Evolutionary conservation across 495 filamentous ascomycete genomes (phyloP), one percentile per base, ranked within the genome.

Genomic region (Schizothecium vesticola): DNA sequence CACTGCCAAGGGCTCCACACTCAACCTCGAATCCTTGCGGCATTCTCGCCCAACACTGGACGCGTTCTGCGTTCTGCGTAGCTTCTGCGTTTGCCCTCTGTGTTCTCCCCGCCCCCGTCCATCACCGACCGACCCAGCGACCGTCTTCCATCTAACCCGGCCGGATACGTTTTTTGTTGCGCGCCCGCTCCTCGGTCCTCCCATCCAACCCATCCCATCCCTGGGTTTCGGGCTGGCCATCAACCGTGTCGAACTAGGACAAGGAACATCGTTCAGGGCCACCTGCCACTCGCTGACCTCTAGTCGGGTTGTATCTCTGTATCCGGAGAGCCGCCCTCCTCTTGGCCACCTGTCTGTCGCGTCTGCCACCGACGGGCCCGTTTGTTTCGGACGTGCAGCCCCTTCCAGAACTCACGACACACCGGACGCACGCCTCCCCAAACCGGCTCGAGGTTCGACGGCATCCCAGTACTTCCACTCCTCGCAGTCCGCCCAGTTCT

Each of bases 1-100:
- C n/a, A n/a, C n/a, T n/a, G 74, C 74, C 70, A 76, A 74, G 72
- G 65, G 65, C 74, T 67, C 72, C 74, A 74, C 74, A 70, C 55
- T 70, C 67, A 69, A 72, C 69, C 66, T 71, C 72, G 68, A 73
- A 76, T 72, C 70, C 72, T 71, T 69, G 74, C 67, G 72, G 66
- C 69, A 61, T 57, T 59, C 43, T 72, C 58, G 62, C 67, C 67
- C 69, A 62, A 74, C 67, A 72, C 70, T 29, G 23, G 31, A 59
- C 56, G 56, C 57, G 65, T 59, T 65, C 63, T 55, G 33, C 26
- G 25, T 66, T 60, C 64, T 59, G 64, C 29, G 21, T 43, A 13
- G 29, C 8, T 55, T 57, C 25, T 43, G 64, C 56, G 66, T 63
- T 61, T 64, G 64, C 65, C 29, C 29, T 55, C 33, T 64, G 29